Conservation (phyloP, 352 stramenopile species). For the Phytophthora multivora region DNA sequence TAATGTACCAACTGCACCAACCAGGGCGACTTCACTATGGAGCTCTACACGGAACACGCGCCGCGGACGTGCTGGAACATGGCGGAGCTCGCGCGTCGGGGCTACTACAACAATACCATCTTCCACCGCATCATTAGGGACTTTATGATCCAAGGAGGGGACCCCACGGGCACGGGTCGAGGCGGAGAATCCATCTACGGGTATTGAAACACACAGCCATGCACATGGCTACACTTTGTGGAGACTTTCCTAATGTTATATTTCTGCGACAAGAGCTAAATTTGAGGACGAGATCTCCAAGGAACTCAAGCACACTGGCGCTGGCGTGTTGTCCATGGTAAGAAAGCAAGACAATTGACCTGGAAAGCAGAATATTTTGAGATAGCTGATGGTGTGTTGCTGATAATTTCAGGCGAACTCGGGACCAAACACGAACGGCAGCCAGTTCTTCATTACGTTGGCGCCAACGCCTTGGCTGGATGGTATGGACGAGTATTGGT, state of each 20-base stretch:
- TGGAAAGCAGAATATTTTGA: background rate
- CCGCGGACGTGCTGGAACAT: conserved; percentile 95
- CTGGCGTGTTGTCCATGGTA: conserved; percentile 91
- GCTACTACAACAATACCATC: conserved; percentile 96
- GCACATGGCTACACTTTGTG: conserved; percentile 4
- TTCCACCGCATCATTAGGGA: conserved; percentile 97
- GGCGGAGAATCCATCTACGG: conserved; percentile 94
- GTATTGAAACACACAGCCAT: conserved; percentile 32
- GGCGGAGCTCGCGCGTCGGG: conserved; percentile 86
- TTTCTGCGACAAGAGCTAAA: conserved; percentile 62
- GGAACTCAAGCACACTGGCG: conserved; percentile 94
- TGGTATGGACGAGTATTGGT: conserved; percentile 42
- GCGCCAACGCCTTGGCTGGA: conserved; percentile 94
- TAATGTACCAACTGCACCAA: background rate
- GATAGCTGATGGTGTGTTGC: background rate
- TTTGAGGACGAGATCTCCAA: conserved; percentile 95
- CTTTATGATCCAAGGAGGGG: conserved; percentile 97
- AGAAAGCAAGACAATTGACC: background rate
- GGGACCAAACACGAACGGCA: conserved; percentile 92
- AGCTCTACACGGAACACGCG: conserved; percentile 94
- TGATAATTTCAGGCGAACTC: conserved; percentile 76
- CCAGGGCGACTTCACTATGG: conserved; percentile 91
- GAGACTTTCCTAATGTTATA: background rate
- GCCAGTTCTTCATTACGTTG: conserved; percentile 95
- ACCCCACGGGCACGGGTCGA: conserved; percentile 93